Evolutionary conservation across 2,329 filamentous ascomycete species (phyloP), one percentile per base, ranked within the genome.

Genomic region (Penicillium fuscoglaucum): DNA sequence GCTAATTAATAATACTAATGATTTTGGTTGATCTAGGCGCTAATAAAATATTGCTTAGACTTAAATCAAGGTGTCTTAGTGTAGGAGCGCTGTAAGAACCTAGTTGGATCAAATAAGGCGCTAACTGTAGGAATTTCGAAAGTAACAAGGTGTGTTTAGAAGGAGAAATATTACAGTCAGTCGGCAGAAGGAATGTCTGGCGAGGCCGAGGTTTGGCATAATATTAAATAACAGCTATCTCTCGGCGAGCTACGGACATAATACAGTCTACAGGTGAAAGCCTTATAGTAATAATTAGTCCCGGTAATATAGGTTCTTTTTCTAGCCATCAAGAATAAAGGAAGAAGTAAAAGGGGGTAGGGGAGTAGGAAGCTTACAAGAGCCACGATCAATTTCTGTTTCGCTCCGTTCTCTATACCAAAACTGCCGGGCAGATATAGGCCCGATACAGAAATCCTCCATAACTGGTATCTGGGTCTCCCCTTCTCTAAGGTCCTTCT

Each of bases 31-130:
- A 70, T 1, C 61, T 50, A 41, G 67, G 70, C 10, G 47, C 62
- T 1, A 72, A 52, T 13, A 70, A 48, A 37, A 71, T 71, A 24
- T 72, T 70, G 3, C 52, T 51, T 4, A 70, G 52, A 50, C 66
- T 72, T 9, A 73, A 50, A 57, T 71, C 65, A 3, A 65, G 68
- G 46, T 72, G 64, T 64, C 68, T 61, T 9, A 72, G 60, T 24
- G 61, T 70, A 15, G 64, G 66, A 45, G 31, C 21, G 37, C 58
- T 63, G 33, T 58, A 50, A 51, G 60, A 52, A 51, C 33, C 54
- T 8, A 52, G 31, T 50, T 12, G 65, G 28, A 62, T 52, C 40
- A 70, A 48, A 60, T 53, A 26, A 59, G 62, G 63, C n/a, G 63
- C 68, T 1, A 72, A 39, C 44, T 62, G 53, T 47, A 72, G 51